Base-by-base conservation (phyloP, 495 filamentous ascomycete genomes). In the Recurvomyces mirabilis region DNA sequence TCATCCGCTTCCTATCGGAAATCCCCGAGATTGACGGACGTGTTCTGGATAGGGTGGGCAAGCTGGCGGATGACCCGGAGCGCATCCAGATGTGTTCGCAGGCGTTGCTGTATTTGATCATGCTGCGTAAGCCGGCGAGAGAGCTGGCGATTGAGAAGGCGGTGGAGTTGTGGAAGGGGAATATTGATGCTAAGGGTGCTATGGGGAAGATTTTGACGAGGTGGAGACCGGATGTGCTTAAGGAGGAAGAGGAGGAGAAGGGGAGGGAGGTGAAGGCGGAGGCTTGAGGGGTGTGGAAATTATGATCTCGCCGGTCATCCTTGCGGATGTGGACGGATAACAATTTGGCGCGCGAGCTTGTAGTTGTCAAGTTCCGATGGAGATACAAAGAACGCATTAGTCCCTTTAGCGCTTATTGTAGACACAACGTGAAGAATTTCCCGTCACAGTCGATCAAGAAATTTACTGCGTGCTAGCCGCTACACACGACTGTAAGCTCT, bases 1-100 rank as follows among this genome's bases (percentile, higher is more conserved):
- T 96, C 20, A 88, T 91, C 31, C 74, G 87, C 25, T 93, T 95
- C 60, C 68, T 99, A 10, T 85, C 84, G 24, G 93, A 99, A 61
- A 78, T 96, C 36, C 93, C 91, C 0, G 81, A 81, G 26, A 66
- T 99, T 22, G 82, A 74, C 18, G 55, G 67, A 17, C 65, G 73
- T 10, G 70, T 95, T 46, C 70, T 94, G 12, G 69, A 78, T 22
- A 70, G 82, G 41, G 74, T 95, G 32, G 83, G 85, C 60, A 73
- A 73, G 38, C 68, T 99, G 15, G 93, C 91, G 26, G 73, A 76
- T 56, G 88, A 99, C 65, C 91, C 91, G 2, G 87, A 89, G 58
- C 75, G 81, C 41, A 74, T 82, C 22, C 69, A 68, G 42, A 59
- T 84, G 22, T 73, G 73, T 17, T 68, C 75, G 22, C 75, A 76